Base-by-base conservation (phyloP, 768 basidiomycete species). In the Leccinum subtestaceum region DNA sequence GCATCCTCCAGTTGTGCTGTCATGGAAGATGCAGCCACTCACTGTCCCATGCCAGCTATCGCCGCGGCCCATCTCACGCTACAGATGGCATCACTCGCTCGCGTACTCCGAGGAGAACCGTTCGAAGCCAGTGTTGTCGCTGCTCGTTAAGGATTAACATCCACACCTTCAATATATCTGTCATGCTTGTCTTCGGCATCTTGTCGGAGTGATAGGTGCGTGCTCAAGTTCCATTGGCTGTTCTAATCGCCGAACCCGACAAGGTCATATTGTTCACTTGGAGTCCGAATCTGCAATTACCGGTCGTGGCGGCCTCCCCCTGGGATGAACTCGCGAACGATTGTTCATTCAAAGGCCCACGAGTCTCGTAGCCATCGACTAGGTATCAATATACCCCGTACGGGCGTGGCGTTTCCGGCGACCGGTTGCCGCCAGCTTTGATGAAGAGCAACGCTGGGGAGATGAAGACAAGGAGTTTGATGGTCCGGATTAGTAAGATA, bases 71-170 rank as follows among this genome's bases (percentile, higher is more conserved):
- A 67, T 67, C 65, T 67, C 32, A 19, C 17, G 50, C 17, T 47
- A 46, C 31, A 52, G 58, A 58, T 56, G 25, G 25, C 19, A 53
- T 47, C 34, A 13, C 32, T 60, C 38, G 25, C 29, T 60, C 25
- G 54, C 48, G 51, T 43, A 27, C 59, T 65, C 70, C 69, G 69
- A 71, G 69, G 69, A 69, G 66, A 57, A 62, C 45, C 58, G n/a
- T 51, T 48, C 63, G 53, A 56, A 62, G 31, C 43, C 50, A 48
- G 36, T 32, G 47, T 57, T 54, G 55, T 48, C 31, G 25, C 29
- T 38, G 25, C 43, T 53, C 45, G 29, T 40, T 48, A 60, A 56
- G 58, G 67, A 68, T 68, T 68, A 70, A 70, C 65, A 54, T 68
- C 62, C 38, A 63, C 57, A 5, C 34, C 56, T 52, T 52, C 60